A percentile compares a stretch with the other conserved stretches of the same genome.
Conservation (phyloP, 129 eudicot species). For the Flaveria ramosissima region DNA sequence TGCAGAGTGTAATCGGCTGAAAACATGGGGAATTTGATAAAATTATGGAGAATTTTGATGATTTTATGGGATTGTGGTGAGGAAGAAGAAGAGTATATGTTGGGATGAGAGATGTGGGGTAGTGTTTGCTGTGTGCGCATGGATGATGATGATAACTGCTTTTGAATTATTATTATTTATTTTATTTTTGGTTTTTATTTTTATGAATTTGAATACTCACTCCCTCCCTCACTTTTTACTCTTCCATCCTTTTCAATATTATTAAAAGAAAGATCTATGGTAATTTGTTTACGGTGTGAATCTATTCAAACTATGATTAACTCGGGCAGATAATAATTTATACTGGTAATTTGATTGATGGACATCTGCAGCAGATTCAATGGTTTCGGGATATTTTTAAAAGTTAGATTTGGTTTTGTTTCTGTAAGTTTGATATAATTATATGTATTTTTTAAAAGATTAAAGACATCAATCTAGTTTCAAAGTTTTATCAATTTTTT, state of each 20-base stretch:
- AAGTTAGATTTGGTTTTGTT: too few relatives aligned
- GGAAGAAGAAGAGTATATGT: constrained; percentile 25
- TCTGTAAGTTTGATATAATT: too few relatives aligned
- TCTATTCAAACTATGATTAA: too few relatives aligned
- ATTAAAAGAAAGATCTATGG: neutral
- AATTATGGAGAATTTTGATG: too few relatives aligned
- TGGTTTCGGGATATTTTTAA: too few relatives aligned
- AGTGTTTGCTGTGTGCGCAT: constrained; percentile 34
- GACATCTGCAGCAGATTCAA: too few relatives aligned
- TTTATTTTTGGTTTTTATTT: neutral
- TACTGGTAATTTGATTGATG: too few relatives aligned
- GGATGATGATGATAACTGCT: constrained; percentile 37
- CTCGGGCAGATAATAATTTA: too few relatives aligned
- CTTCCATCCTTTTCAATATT: constrained; percentile 2
- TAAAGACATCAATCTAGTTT: too few relatives aligned
- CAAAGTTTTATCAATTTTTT: too few relatives aligned
- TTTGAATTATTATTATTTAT: neutral
- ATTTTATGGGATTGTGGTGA: neutral
- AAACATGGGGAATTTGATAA: too few relatives aligned
- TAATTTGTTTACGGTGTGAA: neutral
- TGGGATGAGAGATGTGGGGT: constrained; percentile 38
- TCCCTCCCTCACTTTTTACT: constrained; percentile 21
- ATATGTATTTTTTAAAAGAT: too few relatives aligned
- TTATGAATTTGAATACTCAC: constrained; percentile 20
- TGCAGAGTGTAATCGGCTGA: constrained; percentile 2